Conservation (phyloP, 2,329 filamentous ascomycete genomes). For the Colletotrichum sp. region DNA sequence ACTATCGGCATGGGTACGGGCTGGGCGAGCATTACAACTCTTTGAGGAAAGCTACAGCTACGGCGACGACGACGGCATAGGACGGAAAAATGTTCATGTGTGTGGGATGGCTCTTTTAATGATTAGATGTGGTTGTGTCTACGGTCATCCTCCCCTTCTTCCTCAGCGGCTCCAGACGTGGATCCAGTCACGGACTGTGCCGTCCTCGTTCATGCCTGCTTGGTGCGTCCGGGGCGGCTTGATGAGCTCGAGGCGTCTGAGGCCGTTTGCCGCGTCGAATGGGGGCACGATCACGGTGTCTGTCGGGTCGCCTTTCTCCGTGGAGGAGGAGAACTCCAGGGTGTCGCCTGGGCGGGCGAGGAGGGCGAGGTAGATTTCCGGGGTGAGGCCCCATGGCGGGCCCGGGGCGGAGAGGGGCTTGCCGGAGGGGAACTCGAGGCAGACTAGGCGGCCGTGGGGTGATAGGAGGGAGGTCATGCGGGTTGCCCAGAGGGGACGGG, state of each 20-base stretch:
- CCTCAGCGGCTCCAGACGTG: slow-evolving; percentile 53
- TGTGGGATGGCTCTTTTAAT: neutral
- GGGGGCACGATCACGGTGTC: slow-evolving; percentile 45
- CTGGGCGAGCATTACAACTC: slow-evolving; percentile 98
- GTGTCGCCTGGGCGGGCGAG: slow-evolving; percentile 72
- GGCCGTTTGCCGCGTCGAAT: slow-evolving; percentile 38
- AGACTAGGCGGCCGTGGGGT: slow-evolving; percentile 57
- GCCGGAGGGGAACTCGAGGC: slow-evolving; percentile 79
- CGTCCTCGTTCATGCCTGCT: slow-evolving; percentile 48
- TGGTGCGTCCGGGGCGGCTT: slow-evolving; percentile 56
- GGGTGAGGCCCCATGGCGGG: slow-evolving; percentile 74
- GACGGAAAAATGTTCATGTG: too few species aligned
- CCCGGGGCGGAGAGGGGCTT: slow-evolving; percentile 70
- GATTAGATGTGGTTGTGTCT: neutral
- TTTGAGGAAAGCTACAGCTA: slow-evolving; percentile 54
- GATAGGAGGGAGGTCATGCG: slow-evolving; percentile 56
- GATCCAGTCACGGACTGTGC: slow-evolving; percentile 55
- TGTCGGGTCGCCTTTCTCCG: slow-evolving; percentile 23
- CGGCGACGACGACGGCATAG: slow-evolving; percentile 31
- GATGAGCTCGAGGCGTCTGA: slow-evolving; percentile 52
- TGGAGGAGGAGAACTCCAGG: slow-evolving; percentile 55
- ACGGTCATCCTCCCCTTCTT: neutral
- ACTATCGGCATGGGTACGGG: slow-evolving; percentile 93
- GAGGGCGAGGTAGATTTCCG: slow-evolving; percentile 74
- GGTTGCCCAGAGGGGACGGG: slow-evolving; percentile 58